These are phyloP conservation scores for Salix suchowensis DNA, from an alignment of 345 rosid genomes.

Conservation along the genomic window DNA sequence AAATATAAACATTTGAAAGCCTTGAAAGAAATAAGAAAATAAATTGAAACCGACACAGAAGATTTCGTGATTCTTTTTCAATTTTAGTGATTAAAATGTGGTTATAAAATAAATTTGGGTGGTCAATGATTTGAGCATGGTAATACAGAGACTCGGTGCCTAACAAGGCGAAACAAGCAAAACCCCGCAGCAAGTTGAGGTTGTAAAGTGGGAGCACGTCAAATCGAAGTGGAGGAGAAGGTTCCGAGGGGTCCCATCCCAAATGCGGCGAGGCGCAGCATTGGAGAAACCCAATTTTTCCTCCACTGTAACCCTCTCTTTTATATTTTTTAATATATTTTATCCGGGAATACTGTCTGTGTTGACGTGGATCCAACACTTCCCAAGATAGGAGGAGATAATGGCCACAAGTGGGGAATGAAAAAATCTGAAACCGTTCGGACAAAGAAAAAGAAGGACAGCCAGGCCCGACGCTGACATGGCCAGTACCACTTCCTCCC, in stretches of 20 bases:
- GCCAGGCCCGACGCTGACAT: conserved; percentile 25
- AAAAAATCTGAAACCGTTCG: background rate
- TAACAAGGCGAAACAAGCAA: background rate
- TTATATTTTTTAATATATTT: background rate
- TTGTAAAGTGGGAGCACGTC: background rate
- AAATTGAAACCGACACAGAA: no score
- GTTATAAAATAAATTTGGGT: no score
- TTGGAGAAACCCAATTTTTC: background rate
- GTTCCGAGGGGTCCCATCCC: conserved; percentile 26
- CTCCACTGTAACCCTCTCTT: background rate
- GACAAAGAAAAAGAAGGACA: background rate
- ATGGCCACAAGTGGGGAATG: background rate
- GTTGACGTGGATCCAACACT: conserved; percentile 33
- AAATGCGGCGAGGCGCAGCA: conserved; percentile 46
- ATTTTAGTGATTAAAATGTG: no score
- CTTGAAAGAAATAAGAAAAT: no score
- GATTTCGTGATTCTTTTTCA: no score
- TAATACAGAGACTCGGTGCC: no score
- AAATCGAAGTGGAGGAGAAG: conserved; percentile 18
- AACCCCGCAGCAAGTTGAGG: background rate
- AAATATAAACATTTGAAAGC: no score
- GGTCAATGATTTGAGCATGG: no score
- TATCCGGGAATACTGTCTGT: background rate
- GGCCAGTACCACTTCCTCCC: conserved; percentile 20
- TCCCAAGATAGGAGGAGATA: conserved; percentile 34